Base-by-base conservation (phyloP, 164 flowering plant genomes). In the Piper longum region DNA sequence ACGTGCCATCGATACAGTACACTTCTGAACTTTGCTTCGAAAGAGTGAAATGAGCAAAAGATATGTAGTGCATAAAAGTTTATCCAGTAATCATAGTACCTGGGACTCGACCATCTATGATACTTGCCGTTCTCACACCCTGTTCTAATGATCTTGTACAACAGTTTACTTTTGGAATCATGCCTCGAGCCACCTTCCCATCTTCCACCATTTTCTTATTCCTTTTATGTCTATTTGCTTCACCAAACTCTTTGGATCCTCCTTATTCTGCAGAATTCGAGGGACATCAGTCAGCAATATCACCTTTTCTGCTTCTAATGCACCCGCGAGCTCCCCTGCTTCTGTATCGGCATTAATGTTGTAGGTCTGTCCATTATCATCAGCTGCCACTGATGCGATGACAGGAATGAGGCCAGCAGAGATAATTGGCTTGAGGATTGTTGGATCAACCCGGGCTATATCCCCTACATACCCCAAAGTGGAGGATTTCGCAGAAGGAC, bases 291-390 rank as follows among this genome's bases (percentile, higher is more conserved):
- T 92, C 78, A 92, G 64, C 68, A 92, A 64, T 12, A 92, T 86
- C 76, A 92, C 71, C 81, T 92, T 92, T 76, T 92, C 98, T 0
- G 98, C 98, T 40, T 88, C 88, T 56, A 92, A 61, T 0, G 98
- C 93, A 11, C 95, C 96, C 7, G 98, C 98, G 57, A 89, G 18
- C 64, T 92, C 98, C 14, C 98, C 98, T 0, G 96, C 98, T 14
- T 81, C 96, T 1, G 96, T 92, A 67, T 92, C 98, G 0, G 98
- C 98, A 66, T 92, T 92, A 18, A 92, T 86, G 67, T 92, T 92
- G 59, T 83, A 92, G 0, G 84, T 65, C 67, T 89, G 93, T 5
- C 98, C 98, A 0, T 17, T n/a, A 57, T 73, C 83, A 40, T 92
- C 96, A 0, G 89, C 89, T 0, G 96, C 96, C 62, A 92, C 98